Base-by-base conservation (phyloP, 495 filamentous ascomycete genomes). In the Hypoxylon cercidicola region DNA sequence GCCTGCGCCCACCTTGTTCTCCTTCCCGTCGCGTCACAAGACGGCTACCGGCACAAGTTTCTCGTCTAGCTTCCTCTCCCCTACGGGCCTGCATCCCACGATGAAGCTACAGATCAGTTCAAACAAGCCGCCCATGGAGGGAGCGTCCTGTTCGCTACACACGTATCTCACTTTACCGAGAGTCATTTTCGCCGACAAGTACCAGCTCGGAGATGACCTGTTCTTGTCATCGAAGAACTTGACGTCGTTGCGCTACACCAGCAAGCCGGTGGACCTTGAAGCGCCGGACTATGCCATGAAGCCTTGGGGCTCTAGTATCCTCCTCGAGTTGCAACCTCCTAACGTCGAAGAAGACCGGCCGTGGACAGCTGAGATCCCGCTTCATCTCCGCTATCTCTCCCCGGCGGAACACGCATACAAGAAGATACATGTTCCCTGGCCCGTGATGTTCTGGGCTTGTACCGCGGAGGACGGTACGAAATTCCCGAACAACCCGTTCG, bases 391-490 rank as follows among this genome's bases (percentile, higher is more conserved):
- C 23, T 98, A 98, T 66, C 80, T 95, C n/a, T 73, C 71, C 7
- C 87, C 89, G 1, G 75, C 79, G 0, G 75, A 78, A 41, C 78
- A 81, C 4, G 86, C 87, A 2, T 82, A 87, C 51, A 62, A 68
- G 0, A 60, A 62, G 11, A 68, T 86, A 3, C 62, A 84, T 16
- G 76, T 97, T 0, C 89, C 92, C 0, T 84, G 85, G 63, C 96
- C 93, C 3, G 84, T 88, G 2, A 84, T 97, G 1, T 98, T 99
- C 80, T 98, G 94, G 94, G 95, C 93, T 1, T 99, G 95, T 72
- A 81, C 82, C 2, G 84, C 86, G 19, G 87, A 91, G 37, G 89
- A 91, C 41, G 90, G 84, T 20, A 85, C 83, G 1, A 88, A 90
- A 75, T 90, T 96, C 81, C 75, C 82, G 0, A 85, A 80, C 4